Evolutionary conservation across 2,329 filamentous ascomycete species (phyloP), one percentile per base, ranked within the genome.

Genomic region (Nannizziopsis barbatae): DNA sequence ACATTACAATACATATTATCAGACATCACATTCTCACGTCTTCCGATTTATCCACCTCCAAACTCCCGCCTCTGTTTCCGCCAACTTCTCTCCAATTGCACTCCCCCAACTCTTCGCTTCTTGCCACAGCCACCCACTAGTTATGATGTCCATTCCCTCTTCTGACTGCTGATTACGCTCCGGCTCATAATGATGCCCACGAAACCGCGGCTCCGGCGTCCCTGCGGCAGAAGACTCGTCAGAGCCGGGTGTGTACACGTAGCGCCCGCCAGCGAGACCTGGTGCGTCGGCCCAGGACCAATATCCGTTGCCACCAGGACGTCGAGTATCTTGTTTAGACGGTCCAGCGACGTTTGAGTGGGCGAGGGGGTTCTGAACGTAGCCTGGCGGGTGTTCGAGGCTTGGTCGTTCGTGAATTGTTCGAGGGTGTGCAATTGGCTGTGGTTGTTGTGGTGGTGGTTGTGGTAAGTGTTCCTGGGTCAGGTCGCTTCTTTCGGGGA

Each of bases 61-160:
- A 6, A 77, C 72, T 62, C 71, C 62, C n/a, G 71, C 65, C 32
- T 60, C 65, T 50, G 75, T 79, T 53, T 69, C 60, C 0, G 74
- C 77, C 1, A 72, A 59, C 0, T 52, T 58, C 52, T 56, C 52
- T 11, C 58, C 58, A 27, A 56, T 57, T 32, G 48, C 43, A 44
- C 54, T 55, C 42, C 55, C 57, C 58, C 56, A 62, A 33, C 50
- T 52, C 36, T 57, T 53, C 31, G 58, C 56, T 3, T 53, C 53
- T 38, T 58, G 52, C 55, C 59, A 56, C 51, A 61, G 57, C 36
- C 56, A 1, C 52, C 57, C 72, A 75, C 1, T 70, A 62, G 88
- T 84, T 36, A 84, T 85, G 48, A 74, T 75, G 52, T 76, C 75
- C 51, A 84, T 75, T 55, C 81, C 74, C 63, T 84, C 78, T 22